Percentiles rank a stretch among this genome's conserved stretches.
Evolutionary conservation across 805 yeast genomes (phyloP).

Genomic region (Spathaspora girioi): DNA sequence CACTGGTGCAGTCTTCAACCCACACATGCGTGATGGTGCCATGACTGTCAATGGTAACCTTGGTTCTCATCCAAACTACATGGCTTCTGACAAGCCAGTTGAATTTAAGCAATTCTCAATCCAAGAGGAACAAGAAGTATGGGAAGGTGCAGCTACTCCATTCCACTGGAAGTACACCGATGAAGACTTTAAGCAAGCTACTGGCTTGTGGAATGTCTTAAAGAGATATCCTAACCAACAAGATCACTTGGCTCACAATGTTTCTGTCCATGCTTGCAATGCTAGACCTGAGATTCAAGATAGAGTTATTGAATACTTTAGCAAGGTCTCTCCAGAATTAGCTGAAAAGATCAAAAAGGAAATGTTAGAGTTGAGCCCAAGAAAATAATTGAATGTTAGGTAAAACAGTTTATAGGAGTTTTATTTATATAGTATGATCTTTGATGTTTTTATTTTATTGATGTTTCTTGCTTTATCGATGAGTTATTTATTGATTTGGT

Average conservation of each 20-base stretch:
- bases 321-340: slow-evolving; percentile 66
- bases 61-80: slow-evolving; percentile 75
- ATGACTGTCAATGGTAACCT: slow-evolving; percentile 61
- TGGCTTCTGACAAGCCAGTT: slow-evolving; percentile 52
- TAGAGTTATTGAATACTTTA: slow-evolving; percentile 71
- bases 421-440: background rate
- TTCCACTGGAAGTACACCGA: slow-evolving; percentile 80
- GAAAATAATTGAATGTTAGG: slow-evolving; percentile 17
- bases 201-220: slow-evolving; percentile 73
- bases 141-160: slow-evolving; percentile 80
- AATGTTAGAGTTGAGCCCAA: slow-evolving; percentile 47
- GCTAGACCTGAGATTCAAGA: slow-evolving; percentile 80
- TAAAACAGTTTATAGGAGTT: background rate
- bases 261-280: slow-evolving; percentile 66
- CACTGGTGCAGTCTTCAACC: slow-evolving; percentile 45
- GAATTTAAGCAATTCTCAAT: slow-evolving; percentile 43
- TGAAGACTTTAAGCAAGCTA: slow-evolving; percentile 78
- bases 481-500: background rate
- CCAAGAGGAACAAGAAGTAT: slow-evolving; percentile 71
- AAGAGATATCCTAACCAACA: slow-evolving; percentile 81
- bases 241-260: slow-evolving; percentile 75
- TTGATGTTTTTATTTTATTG: background rate
- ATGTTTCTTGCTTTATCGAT: background rate
- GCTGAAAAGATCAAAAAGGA: slow-evolving; percentile 67
- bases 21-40: slow-evolving; percentile 80